Evolutionary conservation across 2,329 filamentous ascomycete genomes (phyloP), one percentile per base, ranked within the genome.

Genomic region (Cercospora sojina): DNA sequence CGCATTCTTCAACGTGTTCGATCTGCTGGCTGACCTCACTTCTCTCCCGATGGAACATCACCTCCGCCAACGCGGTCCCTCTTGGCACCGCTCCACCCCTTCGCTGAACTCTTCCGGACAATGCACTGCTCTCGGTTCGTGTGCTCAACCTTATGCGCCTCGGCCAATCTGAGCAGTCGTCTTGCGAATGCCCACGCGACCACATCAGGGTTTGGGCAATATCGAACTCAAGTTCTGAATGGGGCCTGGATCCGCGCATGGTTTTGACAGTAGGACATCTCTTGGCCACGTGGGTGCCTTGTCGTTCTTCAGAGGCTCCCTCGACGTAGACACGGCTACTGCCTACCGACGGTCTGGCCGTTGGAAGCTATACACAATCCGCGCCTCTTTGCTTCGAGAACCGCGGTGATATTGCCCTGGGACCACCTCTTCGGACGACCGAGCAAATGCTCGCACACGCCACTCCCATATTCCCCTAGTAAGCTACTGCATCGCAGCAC

Each of bases 271-370:
- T 27, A 18, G 4, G 5, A 43, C 29, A 53, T 62, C 6, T 38
- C 47, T 62, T 47, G 59, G 47, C 59, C 59, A 62, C 59, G 59
- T 62, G 59, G 59, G 59, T 25, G 23, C 53, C 53, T 35, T 57
- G 53, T 57, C 53, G 18, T 35, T 35, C 25, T 25, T 29, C 12
- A 57, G 10, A 57, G 53, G 27, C 5, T 51, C 47, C 12, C 47
- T 7, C 1, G 12, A 25, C 23, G 6, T 51, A 23, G 20, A n/a
- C 23, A 51, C 9, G 47, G 47, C 25, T 4, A 18, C n/a, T 43
- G 1, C 38, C 38, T 8, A 2, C 5, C 38, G n/a, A 27, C 47
- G 23, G 47, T n/a, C 23, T 29, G 5, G 47, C 47, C 47, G 47
- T 51, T 3, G 1, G 47, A 8, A 27, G 5, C 20, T 23, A 2